Base-by-base conservation (phyloP, 1,284 basidiomycete species). In the Heterobasidion annosum region DNA sequence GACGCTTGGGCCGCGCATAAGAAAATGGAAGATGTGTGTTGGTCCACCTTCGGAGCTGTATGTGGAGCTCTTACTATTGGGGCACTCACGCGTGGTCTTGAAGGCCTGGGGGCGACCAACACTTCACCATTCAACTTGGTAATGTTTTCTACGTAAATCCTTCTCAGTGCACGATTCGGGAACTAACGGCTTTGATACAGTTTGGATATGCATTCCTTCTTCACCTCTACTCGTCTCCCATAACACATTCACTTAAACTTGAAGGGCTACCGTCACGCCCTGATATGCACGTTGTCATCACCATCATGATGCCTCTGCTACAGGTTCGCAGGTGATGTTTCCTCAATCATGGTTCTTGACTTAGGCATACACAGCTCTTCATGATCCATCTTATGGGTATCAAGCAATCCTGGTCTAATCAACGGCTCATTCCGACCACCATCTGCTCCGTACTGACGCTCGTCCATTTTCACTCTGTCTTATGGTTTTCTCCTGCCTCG, bases 121-220 rank as follows among this genome's bases (percentile, higher is more conserved):
- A 73, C 77, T 4, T 77, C 82, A 1, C 83, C 84, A 0, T 85
- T 85, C 66, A 85, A 85, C 60, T 63, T 88, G 61, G 85, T 88
- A 60, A 51, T 78, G 25, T 25, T 25, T 69, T 34, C 51, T 15
- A 35, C 44, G 18, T 37, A 34, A 16, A 18, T 58, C n/a, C 49
- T 34, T 37, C 25, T 48, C 51, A 32, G 15, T 25, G 25, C 10
- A 15, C 2, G 8, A 18, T 37, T 18, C 34, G 16, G 35, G 34
- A 43, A 47, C 34, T 52, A 12, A 56, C 35, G 35, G 25, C 47
- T 51, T 46, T 43, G 46, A 10, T 43, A 16, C 19, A 88, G 86
- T 79, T 87, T 59, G 83, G 84, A 37, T 89, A 88, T 61, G 79
- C 85, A 0, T 88, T 88, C 66, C 71, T 86, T 44, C 67, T 89